Base-by-base conservation (phyloP, 1,284 basidiomycete species). In the Tremellales sp. region DNA sequence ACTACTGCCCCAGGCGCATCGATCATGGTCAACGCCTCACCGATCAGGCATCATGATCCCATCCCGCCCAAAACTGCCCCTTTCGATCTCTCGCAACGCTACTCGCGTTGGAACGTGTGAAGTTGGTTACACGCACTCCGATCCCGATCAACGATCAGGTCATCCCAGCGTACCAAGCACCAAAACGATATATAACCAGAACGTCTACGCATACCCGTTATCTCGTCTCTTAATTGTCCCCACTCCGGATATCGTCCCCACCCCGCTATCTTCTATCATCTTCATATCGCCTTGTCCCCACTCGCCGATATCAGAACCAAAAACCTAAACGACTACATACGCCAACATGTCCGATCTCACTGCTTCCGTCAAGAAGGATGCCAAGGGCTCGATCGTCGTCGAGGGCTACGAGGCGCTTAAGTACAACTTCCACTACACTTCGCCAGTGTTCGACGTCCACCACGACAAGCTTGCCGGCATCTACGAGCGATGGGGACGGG, bases 401-500 rank as follows among this genome's bases (percentile, higher is more conserved):
- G 51, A 64, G 36, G 69, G 69, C 31, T 61, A 58, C 51, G 69
- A 72, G 51, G 63, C 65, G 40, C 64, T 72, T 59, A 63, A 72
- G 51, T 72, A 72, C 58, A 54, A 65, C 61, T 77, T 76, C 62
- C 70, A 72, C 56, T 75, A 74, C 58, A 66, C 69, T 43, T 68
- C 74, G 52, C 68, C 72, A 46, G 71, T 76, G 59, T 77, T 77
- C 50, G 69, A 72, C 60, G 48, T 68, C 54, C 50, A 65, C 45
- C 68, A 76, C 57, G 56, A 65, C 45, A 69, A 74, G 59, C 67
- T 77, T 43, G 69, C 69, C 24, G 57, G 66, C 25, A 70, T 73
- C 58, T 77, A 76, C 67, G 62, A 71, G 58, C 65, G 72, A 60
- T 77, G 75, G 76, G 62, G 62, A 26, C 58, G 75, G 49, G 74